Evolutionary conservation across 2,329 filamentous ascomycete species (phyloP), one percentile per base, ranked within the genome.

Genomic region (Ambrosiella xylebori): DNA sequence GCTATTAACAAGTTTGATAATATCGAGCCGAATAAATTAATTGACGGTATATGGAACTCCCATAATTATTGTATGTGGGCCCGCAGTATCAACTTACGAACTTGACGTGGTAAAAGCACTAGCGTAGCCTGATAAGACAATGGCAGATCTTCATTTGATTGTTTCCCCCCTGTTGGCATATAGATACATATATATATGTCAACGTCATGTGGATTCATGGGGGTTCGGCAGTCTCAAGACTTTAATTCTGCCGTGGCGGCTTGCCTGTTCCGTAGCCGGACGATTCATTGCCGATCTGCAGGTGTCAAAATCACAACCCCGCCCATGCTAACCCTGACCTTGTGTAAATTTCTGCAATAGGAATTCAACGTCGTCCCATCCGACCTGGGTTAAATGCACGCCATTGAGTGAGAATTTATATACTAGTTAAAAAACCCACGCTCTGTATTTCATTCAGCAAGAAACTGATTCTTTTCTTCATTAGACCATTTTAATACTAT

Each of bases 341-440:
- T 51, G 38, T 54, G 52, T 54, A 54, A 54, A 54, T 54, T 36
- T 54, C 52, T 54, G 52, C 52, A 54, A 44, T 15, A 19, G 52
- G 52, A 41, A 54, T 54, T 41, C 11, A 41, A 54, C 52, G 15
- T 54, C 17, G 41, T 19, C 15, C 17, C 52, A 54, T 54, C 27
- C 35, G 41, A 41, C 5, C 15, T 54, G 15, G 49, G 27, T 19
- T 36, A 37, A 19, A 27, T 53, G 27, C n/a, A 53, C 9, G 15
- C 17, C 6, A 52, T 36, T 13, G 17, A 27, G 12, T 15, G 36
- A n/a, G 37, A 15, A 53, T 12, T 9, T 11, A n/a, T 19, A 44
- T 19, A 35, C 27, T 5, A 44, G 35, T 27, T 7, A 38, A 53
- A 2, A 8, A 7, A 13, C 35, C 15, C 17, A 17, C 37, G 12